Evolutionary conservation across 176 grass and related monocot genomes (phyloP).

Genomic region (Aechmea fasciata): DNA sequence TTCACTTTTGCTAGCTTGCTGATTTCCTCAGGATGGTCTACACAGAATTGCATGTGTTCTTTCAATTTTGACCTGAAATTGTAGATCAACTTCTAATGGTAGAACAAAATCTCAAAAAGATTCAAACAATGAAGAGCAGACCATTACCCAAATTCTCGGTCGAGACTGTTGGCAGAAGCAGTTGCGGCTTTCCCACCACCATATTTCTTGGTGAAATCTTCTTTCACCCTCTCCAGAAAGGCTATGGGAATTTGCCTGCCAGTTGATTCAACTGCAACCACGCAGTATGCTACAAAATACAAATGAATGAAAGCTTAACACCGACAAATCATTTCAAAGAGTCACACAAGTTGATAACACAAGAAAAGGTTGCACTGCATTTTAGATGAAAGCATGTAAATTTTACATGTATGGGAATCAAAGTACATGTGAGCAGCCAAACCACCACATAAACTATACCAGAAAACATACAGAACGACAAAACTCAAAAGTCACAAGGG

Average conservation of each 20-base stretch:
- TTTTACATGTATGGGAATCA: no score
- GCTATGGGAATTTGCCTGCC: slow-evolving; percentile 61
- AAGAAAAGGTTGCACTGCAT: not conserved
- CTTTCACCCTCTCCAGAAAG: slow-evolving; percentile 77
- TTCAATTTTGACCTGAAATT: slow-evolving; percentile 66
- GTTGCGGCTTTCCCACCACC: slow-evolving; percentile 63
- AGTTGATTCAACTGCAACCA: slow-evolving; percentile 63
- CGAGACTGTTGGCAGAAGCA: slow-evolving; percentile 62
- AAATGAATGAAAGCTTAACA: not conserved
- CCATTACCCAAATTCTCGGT: slow-evolving; percentile 68
- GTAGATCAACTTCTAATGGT: not conserved
- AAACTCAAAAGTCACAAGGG: no score
- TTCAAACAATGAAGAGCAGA: not conserved
- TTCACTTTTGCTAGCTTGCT: slow-evolving; percentile 85
- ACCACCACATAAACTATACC: no score
- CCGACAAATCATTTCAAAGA: not conserved
- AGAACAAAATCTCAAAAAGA: not conserved
- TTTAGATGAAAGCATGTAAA: no score
- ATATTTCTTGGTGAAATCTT: slow-evolving; percentile 76
- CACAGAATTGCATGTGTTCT: slow-evolving; percentile 80
- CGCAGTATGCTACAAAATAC: slow-evolving; percentile 61
- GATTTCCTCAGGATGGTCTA: slow-evolving; percentile 68
- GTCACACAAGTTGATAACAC: not conserved
- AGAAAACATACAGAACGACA: no score
- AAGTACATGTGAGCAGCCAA: no score